Base-by-base conservation (phyloP, 352 stramenopile genomes). In the Phytophthora pseudosyringae region DNA sequence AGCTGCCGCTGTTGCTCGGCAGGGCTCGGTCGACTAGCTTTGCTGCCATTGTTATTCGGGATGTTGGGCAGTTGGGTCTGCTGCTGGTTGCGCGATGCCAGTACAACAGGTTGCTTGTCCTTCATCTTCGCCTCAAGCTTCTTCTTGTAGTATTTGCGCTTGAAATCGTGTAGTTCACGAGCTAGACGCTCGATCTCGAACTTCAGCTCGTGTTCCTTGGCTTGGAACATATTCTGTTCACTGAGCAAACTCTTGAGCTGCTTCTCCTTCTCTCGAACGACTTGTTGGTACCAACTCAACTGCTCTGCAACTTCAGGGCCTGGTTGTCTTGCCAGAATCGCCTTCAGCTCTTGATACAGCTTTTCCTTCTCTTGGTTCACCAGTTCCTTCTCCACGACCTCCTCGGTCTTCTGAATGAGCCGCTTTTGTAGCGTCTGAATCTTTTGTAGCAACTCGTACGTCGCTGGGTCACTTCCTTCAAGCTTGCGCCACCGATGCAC, bases 151-250 rank as follows among this genome's bases (percentile, higher is more conserved):
- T 98, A 98, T 69, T 98, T 98, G 49, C 93, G 86, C 68, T 98
- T 98, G 66, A 97, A 95, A 49, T 98, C 95, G 54, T 98, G 86
- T 18, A 98, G 69, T 55, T 98, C 95, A 5, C 90, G 78, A 10
- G 84, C 88, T 9, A 98, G 76, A 3, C 92, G 87, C 69, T 98
- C 93, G 40, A 98, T 93, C 71, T 98, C 95, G 60, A 98, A 98
- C 61, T 98, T 98, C 61, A 98, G 93, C 60, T 98, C 95, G 64
- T 97, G 96, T 39, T 98, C 91, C 67, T 97, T 93, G 12, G 89
- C 88, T 62, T 95, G 81, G 55, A 97, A 94, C 97, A 99, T 99
- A 73, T 99, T 99, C 56, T 99, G 93, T 64, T 99, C 97, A 52
- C 86, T 94, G 29, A 97, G 88, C 75, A 99, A 93, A 16, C 93